phyloP scores from a whole-genome alignment of 331 rosid genomes.

The Arachis monticola region DNA sequence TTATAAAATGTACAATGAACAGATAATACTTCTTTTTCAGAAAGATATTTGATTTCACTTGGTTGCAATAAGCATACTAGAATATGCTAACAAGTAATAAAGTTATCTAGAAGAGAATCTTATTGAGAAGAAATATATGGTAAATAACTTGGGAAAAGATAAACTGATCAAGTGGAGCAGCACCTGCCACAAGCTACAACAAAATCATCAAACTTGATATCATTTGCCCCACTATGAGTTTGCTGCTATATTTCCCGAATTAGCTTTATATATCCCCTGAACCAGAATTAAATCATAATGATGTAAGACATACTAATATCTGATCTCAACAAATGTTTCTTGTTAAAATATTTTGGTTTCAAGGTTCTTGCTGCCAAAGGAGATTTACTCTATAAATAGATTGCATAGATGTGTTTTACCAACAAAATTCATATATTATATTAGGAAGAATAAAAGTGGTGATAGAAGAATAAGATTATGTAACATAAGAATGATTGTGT shows the following conservation, averaged over 20 bases:
- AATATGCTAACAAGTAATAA: conserved; percentile 26
- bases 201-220: conserved; percentile 78
- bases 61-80: conserved; percentile 36
- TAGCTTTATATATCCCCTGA: conserved; percentile 91
- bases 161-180: conserved; percentile 39
- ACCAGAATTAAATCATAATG: conserved; percentile 27
- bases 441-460: no score
- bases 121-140: neutral
- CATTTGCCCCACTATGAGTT: conserved; percentile 52
- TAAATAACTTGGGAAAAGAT: conserved; percentile 28
- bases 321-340: no score
- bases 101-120: conserved; percentile 32
- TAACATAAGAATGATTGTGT: no score
- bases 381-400: no score
- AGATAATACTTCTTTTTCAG: conserved; percentile 5
- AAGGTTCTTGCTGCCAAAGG: no score
- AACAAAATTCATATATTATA: no score
- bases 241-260: conserved; percentile 82
- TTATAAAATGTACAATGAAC: no score
- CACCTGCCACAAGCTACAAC: conserved; percentile 97
- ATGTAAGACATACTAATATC: conserved; percentile 12
- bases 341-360: no score
- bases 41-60: conserved; percentile 8
- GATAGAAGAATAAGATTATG: no score
- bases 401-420: no score